Evolutionary conservation across 371 early-diverging fungal species (phyloP).

Genomic region (Rhizopus stolonifer): DNA sequence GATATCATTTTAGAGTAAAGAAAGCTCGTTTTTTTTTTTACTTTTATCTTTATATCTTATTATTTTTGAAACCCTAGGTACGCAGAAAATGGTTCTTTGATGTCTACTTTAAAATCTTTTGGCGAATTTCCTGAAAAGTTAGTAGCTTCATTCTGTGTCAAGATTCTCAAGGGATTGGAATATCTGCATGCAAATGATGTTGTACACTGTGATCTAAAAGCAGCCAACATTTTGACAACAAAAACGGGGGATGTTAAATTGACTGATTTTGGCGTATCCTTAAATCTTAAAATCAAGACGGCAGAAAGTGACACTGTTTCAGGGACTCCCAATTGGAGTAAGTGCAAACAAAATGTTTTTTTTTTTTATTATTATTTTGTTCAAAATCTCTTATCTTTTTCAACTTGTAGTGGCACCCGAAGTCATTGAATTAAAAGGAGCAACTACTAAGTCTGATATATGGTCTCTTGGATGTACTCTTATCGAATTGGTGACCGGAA

Average conservation of each 20-base stretch:
- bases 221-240: slow-evolving; percentile 92
- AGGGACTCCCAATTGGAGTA: slow-evolving; percentile 96
- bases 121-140: slow-evolving; percentile 92
- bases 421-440: slow-evolving; percentile 83
- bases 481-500: slow-evolving; percentile 83
- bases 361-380: slow-evolving; percentile 7
- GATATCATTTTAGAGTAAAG: slow-evolving; percentile 85
- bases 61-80: slow-evolving; percentile 29
- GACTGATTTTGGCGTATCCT: slow-evolving; percentile 94
- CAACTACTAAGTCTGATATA: slow-evolving; percentile 83
- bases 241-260: slow-evolving; percentile 93
- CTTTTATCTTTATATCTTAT: not conserved
- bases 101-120: slow-evolving; percentile 86
- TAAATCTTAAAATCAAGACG: slow-evolving; percentile 73
- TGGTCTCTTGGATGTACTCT: slow-evolving; percentile 91
- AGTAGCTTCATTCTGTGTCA: slow-evolving; percentile 87
- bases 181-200: slow-evolving; percentile 91
- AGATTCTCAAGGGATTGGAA: slow-evolving; percentile 86
- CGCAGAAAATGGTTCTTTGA: slow-evolving; percentile 94
- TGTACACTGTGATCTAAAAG: slow-evolving; percentile 97
- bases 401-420: slow-evolving; percentile 96
- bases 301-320: slow-evolving; percentile 69
- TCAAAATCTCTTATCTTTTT: slow-evolving; percentile 22
- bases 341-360: slow-evolving; percentile 11
- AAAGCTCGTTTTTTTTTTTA: not conserved